Evolutionary conservation across 345 rosid genomes (phyloP).

Genomic region (Salix koriyanagi): DNA sequence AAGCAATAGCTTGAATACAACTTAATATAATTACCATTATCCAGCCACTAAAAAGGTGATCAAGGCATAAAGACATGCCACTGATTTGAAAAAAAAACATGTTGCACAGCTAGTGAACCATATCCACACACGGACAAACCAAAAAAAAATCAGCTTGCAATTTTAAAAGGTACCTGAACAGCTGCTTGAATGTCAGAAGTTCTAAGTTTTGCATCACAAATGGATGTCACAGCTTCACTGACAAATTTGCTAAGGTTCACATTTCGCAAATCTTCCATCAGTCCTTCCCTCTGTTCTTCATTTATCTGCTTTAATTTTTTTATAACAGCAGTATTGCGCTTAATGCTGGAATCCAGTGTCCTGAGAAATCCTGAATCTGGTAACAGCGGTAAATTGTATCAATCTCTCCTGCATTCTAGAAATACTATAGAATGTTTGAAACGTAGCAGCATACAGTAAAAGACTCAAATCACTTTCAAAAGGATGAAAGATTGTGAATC

Average conservation of each 20-base stretch:
- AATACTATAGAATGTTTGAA: neutral
- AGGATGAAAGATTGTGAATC: neutral
- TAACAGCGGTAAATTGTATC: slow-evolving; percentile 25
- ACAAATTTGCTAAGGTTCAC: slow-evolving; percentile 92
- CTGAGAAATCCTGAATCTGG: slow-evolving; percentile 79
- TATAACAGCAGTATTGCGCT: slow-evolving; percentile 88
- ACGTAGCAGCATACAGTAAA: neutral
- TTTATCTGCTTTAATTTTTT: slow-evolving; percentile 90
- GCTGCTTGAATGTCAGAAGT: slow-evolving; percentile 92
- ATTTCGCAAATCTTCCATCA: slow-evolving; percentile 78
- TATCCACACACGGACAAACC: neutral
- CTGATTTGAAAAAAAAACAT: neutral
- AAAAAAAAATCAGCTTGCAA: neutral
- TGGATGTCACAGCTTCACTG: slow-evolving; percentile 88
- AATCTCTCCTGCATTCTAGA: slow-evolving; percentile 15
- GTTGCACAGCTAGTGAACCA: neutral
- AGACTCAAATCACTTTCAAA: neutral
- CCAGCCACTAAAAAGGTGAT: neutral
- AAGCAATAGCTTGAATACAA: neutral
- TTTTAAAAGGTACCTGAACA: slow-evolving; percentile 57
- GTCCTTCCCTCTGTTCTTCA: slow-evolving; percentile 84
- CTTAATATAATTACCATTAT: neutral
- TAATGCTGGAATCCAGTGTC: slow-evolving; percentile 92
- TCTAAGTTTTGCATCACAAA: slow-evolving; percentile 94
- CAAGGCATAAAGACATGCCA: neutral